These are phyloP conservation scores for Striga hermonthica DNA, from an alignment of 305 asterid species.

Conservation along the genomic window DNA sequence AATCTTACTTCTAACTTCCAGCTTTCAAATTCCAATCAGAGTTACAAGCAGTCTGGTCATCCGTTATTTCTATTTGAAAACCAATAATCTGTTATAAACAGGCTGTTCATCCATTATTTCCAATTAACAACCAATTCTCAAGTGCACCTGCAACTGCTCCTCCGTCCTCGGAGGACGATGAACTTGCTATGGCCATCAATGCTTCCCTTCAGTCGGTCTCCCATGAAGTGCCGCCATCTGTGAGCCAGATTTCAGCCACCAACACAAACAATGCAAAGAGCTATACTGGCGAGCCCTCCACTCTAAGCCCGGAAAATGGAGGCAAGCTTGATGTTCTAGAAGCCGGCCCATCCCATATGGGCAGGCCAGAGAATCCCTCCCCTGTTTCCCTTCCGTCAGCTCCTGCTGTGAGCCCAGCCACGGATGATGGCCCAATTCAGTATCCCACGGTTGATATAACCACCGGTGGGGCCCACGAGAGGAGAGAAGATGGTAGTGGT, in stretches of 20 bases:
- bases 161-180: constrained; percentile 50
- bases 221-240: constrained; percentile 35
- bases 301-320: constrained; percentile 27
- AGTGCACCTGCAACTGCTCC: constrained; percentile 52
- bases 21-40: no score
- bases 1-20: no score
- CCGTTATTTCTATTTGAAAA: not conserved
- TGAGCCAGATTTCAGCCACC: constrained; percentile 36
- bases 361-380: constrained; percentile 35
- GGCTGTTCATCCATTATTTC: constrained; percentile 59
- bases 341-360: constrained; percentile 28
- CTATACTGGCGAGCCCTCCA: constrained; percentile 31
- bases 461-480: constrained; percentile 31
- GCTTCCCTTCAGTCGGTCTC: constrained; percentile 60
- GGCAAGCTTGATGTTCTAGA: constrained; percentile 38
- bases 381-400: constrained; percentile 52
- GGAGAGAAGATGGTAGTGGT: constrained; percentile 38
- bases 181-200: constrained; percentile 55
- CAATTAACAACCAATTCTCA: constrained; percentile 45
- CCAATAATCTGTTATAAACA: constrained; percentile 35
- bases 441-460: constrained; percentile 64
- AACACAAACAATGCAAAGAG: constrained; percentile 32
- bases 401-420: constrained; percentile 35
- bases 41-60: not conserved
- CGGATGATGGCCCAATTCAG: constrained; percentile 53